Evolutionary conservation across 805 yeast species (phyloP).

Genomic region (Lipomyces mesembrius): DNA sequence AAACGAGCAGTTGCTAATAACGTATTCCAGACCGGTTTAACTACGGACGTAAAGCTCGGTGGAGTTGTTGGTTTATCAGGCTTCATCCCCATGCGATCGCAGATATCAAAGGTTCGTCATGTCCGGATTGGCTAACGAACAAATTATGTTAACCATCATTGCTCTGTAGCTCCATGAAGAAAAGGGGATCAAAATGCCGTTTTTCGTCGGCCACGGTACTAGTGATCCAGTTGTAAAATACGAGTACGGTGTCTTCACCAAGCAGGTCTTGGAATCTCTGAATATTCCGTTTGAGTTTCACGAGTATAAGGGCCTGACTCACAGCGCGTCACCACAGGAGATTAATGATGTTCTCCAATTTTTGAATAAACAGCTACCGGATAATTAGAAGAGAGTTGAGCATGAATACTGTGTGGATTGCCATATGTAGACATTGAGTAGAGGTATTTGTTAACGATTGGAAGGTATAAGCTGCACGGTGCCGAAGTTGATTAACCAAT

Average conservation of each 20-base stretch:
- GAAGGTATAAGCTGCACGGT: neutral
- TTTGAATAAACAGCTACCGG: slow-evolving; percentile 46
- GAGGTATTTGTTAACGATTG: slow-evolving; percentile 24
- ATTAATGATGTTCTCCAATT: slow-evolving; percentile 58
- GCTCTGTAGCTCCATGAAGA: slow-evolving; percentile 36
- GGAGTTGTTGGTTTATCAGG: slow-evolving; percentile 83
- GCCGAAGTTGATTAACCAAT: neutral
- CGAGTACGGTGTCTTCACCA: slow-evolving; percentile 50
- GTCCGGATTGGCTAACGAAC: no score
- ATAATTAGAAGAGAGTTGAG: neutral
- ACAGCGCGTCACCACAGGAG: slow-evolving; percentile 71
- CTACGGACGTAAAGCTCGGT: slow-evolving; percentile 66
- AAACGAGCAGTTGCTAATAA: neutral
- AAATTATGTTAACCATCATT: neutral
- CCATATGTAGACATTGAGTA: slow-evolving; percentile 6
- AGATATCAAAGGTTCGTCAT: slow-evolving; percentile 33
- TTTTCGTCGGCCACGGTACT: slow-evolving; percentile 89
- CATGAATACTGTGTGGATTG: neutral
- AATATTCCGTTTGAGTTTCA: slow-evolving; percentile 57
- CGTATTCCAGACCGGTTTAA: slow-evolving; percentile 49
- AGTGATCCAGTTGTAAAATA: slow-evolving; percentile 66
- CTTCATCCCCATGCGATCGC: slow-evolving; percentile 52
- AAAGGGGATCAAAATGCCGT: slow-evolving; percentile 67
- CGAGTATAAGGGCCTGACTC: slow-evolving; percentile 66
- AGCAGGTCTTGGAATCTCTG: slow-evolving; percentile 53